Conservation (phyloP, 1,284 basidiomycete species). For the Ceratobasidium sp. region DNA sequence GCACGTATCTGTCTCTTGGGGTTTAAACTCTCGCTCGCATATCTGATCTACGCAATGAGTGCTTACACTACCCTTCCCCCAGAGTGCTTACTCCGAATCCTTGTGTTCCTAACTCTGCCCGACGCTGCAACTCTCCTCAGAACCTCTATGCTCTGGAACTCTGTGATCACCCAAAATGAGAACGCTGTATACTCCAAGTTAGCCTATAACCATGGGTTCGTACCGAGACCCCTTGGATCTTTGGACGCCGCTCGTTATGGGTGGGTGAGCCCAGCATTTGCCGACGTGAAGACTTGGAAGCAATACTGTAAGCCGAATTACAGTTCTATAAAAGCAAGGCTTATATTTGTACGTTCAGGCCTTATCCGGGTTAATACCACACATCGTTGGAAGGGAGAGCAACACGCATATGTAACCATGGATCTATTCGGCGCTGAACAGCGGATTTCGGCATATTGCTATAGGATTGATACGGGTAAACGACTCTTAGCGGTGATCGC, state of each 20-base stretch:
- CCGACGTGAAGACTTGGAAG: neutral
- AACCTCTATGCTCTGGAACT: slow-evolving; percentile 14
- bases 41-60: too few species aligned
- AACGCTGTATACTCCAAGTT: slow-evolving; percentile 7
- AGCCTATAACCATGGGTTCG: neutral
- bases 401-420: neutral
- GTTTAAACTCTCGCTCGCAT: too few species aligned
- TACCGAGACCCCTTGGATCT: neutral
- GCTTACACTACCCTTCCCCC: neutral
- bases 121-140: neutral
- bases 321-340: neutral
- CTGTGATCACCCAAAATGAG: slow-evolving; percentile 3
- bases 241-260: neutral
- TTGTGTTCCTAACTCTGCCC: slow-evolving; percentile 9
- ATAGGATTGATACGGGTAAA: slow-evolving; percentile 9
- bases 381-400: neutral
- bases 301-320: slow-evolving; percentile 8
- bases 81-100: slow-evolving; percentile 10
- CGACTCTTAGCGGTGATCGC: slow-evolving; percentile 7
- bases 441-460: neutral
- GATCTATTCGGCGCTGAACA: neutral
- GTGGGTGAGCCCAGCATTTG: neutral
- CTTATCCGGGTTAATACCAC: neutral
- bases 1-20: too few species aligned
- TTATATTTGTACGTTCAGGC: neutral